Base-by-base conservation (phyloP, 2,329 filamentous ascomycete species). In the Phyllosticta citrichinensis region DNA sequence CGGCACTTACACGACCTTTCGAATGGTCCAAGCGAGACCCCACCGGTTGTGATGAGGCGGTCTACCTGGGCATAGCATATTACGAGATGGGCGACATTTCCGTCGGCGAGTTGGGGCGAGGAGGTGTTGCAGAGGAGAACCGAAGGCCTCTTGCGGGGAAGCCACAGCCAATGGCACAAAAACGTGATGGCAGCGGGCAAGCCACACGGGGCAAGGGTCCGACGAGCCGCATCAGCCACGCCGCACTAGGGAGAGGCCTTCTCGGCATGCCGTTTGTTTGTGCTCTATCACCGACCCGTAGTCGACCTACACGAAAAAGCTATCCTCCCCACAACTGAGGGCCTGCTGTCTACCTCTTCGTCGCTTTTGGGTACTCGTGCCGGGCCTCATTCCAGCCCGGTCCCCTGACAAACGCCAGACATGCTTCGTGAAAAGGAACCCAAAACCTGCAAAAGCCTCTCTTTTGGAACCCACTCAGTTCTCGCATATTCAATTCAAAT, bases 371-470 rank as follows among this genome's bases (percentile, higher is more conserved):
- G 35, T 47, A 47, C 9, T 19, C 35, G 35, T 17, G 35, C 35
- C 35, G 35, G 35, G 35, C 35, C 17, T 47, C 35, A 17, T 47
- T 47, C 5, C 12, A 47, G 35, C 35, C 35, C 14, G 35, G 12
- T 56, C 58, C 55, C 58, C 58, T 54, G 55, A 54, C 59, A 27
- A 62, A 62, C 60, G 60, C 60, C 60, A 35, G 60, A 57, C 60
- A 62, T 62, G 60, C 60, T 62, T 62, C 60, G 54, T 62, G 60
- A 62, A 55, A 62, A 62, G 40, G 40, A 54, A 55, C 50, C 55
- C 56, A 61, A 56, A 55, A 56, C 53, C 53, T 56, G 54, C 58
- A 61, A 61, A 30, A 56, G 52, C 58, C 58, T 50, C 58, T 53
- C 51, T 19, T 53, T 27, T 27, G 24, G 51, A 47, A 47, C 14